phyloP scores from a whole-genome alignment of 148 eudicot species.

The Polygonum maritimum region DNA sequence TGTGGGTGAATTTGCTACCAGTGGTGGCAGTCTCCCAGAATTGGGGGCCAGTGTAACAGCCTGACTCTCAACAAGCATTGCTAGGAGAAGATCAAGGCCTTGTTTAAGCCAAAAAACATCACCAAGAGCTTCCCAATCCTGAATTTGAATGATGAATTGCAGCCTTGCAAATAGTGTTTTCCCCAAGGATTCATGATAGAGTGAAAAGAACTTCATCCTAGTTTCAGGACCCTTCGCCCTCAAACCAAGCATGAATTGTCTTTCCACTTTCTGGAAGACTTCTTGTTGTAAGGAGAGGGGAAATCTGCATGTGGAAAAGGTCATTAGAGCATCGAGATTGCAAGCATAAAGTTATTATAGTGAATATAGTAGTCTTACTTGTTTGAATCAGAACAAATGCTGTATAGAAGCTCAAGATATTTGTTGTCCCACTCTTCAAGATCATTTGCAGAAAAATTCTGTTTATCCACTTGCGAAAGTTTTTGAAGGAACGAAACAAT shows the following conservation, averaged over 20 bases:
- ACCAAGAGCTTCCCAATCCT: constrained; percentile 98
- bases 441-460: constrained; percentile 44
- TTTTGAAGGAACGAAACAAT: constrained; percentile 88
- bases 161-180: constrained; percentile 76
- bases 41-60: constrained; percentile 95
- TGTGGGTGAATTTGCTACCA: constrained; percentile 48
- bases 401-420: constrained; percentile 81
- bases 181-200: constrained; percentile 83
- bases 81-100: constrained; percentile 98
- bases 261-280: constrained; percentile 89
- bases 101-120: constrained; percentile 99
- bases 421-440: constrained; percentile 87
- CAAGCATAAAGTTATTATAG: constrained; percentile 1
- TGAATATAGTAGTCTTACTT: constrained; percentile 38
- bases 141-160: constrained; percentile 83
- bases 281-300: constrained; percentile 69
- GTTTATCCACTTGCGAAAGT: constrained; percentile 95
- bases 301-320: constrained; percentile 45
- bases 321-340: constrained; percentile 3
- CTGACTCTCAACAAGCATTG: constrained; percentile 84
- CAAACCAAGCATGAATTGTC: constrained; percentile 92
- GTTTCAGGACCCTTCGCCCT: constrained; percentile 91
- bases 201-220: constrained; percentile 70
- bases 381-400: constrained; percentile 86
- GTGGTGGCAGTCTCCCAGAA: constrained; percentile 78